These are phyloP conservation scores for Citrus mangshanensis DNA, from an alignment of 345 rosid genomes.

Conservation along the genomic window DNA sequence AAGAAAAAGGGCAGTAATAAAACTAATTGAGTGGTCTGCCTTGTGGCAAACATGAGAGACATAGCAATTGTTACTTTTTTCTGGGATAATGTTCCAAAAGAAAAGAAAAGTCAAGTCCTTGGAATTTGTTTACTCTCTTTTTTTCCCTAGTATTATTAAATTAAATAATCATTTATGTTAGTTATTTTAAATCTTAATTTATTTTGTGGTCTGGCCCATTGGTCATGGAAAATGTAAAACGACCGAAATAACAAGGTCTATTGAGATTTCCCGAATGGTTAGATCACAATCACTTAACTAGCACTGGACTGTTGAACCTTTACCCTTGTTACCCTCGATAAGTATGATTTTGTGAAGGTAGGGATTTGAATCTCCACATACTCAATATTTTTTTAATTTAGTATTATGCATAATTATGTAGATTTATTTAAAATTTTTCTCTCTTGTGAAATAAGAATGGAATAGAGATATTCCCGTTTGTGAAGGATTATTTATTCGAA, in stretches of 20 bases:
- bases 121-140: neutral
- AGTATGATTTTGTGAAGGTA: too few relatives aligned
- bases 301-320: rapidly evolving
- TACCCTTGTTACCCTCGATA: too few relatives aligned
- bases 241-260: too few relatives aligned
- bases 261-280: too few relatives aligned
- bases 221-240: neutral
- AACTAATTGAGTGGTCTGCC: neutral
- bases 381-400: too few relatives aligned
- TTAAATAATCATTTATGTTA: neutral
- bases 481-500: too few relatives aligned
- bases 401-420: too few relatives aligned
- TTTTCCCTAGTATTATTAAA: too few relatives aligned
- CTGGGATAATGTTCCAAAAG: neutral
- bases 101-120: neutral
- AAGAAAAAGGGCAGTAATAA: neutral
- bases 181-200: neutral
- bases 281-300: too few relatives aligned
- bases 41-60: neutral
- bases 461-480: rapidly evolving
- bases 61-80: neutral
- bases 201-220: neutral
- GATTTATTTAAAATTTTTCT: too few relatives aligned
- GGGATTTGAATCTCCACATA: too few relatives aligned
- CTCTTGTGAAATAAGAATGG: rapidly evolving